These are phyloP conservation scores for Colletotrichum gloeosporioides DNA, from an alignment of 2,329 filamentous ascomycete genomes.

Conservation along the genomic window DNA sequence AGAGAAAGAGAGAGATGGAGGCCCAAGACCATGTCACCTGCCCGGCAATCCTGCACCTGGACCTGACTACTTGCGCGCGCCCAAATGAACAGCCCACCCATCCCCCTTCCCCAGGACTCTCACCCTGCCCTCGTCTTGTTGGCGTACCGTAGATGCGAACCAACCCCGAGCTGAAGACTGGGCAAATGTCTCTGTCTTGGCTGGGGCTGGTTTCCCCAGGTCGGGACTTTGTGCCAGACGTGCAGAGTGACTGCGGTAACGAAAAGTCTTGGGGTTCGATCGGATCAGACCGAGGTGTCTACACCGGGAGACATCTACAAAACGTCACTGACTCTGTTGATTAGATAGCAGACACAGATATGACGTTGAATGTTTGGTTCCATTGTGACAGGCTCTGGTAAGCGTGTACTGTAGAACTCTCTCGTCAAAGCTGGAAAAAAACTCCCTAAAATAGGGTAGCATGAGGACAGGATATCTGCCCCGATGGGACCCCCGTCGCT, in stretches of 20 bases:
- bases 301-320: background rate
- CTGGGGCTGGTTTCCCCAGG: background rate
- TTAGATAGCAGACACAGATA: background rate
- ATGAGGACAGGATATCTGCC: background rate
- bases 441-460: background rate
- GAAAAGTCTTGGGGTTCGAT: background rate
- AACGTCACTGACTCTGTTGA: background rate
- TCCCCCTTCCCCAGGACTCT: background rate
- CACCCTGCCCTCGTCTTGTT: background rate
- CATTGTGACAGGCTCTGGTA: background rate
- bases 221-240: background rate
- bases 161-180: background rate
- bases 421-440: background rate
- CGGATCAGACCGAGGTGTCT: conserved; percentile 6
- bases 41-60: background rate
- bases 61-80: background rate
- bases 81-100: background rate
- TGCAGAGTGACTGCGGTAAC: background rate
- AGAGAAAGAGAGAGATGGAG: background rate
- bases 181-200: background rate
- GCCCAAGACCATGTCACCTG: background rate
- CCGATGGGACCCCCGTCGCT: background rate
- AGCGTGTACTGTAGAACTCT: conserved; percentile 1
- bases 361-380: background rate
- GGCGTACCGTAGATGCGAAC: background rate